A percentile compares a stretch with the other conserved stretches of the same genome.
phyloP scores from a whole-genome alignment of 768 basidiomycete species.

The Kwoniella bestiolae region DNA sequence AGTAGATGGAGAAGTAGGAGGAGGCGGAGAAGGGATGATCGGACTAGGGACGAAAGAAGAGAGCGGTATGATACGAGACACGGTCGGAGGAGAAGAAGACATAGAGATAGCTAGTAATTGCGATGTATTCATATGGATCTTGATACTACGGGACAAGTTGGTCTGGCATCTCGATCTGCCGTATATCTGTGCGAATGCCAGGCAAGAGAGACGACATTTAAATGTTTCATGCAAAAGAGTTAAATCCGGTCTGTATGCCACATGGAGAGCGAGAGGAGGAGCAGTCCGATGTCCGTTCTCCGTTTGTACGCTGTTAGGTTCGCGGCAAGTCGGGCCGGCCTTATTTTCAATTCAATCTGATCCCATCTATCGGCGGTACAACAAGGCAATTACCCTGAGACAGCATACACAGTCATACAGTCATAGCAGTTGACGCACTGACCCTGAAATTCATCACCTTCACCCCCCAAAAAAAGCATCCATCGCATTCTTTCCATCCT shows the following conservation, averaged over 20 bases:
- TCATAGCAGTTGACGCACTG: too few relatives aligned
- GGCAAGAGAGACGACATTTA: too few relatives aligned
- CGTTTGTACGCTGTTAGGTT: background rate
- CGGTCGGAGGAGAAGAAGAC: background rate
- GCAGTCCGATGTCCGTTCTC: too few relatives aligned
- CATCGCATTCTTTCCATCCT: conserved; percentile 9
- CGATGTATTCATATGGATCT: too few relatives aligned
- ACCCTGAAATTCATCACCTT: too few relatives aligned
- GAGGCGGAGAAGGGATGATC: conserved; percentile 4
- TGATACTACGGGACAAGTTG: too few relatives aligned
- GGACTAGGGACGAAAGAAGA: background rate
- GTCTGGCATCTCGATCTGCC: too few relatives aligned
- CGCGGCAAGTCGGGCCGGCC: background rate
- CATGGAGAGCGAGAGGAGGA: background rate
- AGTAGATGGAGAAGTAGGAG: conserved; percentile 1
- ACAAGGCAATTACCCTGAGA: background rate
- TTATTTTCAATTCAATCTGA: background rate
- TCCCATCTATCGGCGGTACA: background rate
- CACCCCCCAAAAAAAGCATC: conserved; percentile 5
- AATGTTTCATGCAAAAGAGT: too few relatives aligned
- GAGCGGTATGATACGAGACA: background rate
- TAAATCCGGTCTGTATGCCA: too few relatives aligned
- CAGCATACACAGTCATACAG: background rate
- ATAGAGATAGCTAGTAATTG: conserved; percentile 1
- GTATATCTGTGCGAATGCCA: too few relatives aligned